phyloP scores from a whole-genome alignment of 495 filamentous ascomycete species.

The Tetracladium marchalianum region DNA sequence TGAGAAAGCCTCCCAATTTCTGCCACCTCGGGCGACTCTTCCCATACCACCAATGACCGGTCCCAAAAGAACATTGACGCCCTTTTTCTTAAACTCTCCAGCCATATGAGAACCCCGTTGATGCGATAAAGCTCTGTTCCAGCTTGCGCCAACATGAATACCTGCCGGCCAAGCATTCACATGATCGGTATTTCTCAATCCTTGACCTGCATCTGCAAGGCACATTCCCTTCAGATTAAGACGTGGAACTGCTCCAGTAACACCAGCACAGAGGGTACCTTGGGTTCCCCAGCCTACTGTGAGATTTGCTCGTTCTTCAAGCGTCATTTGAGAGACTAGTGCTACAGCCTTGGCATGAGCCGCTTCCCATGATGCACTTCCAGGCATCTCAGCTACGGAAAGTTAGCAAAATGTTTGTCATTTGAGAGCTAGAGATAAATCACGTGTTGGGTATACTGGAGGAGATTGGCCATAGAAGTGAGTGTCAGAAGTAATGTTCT shows the following conservation, averaged over 20 bases:
- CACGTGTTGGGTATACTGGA: conserved; percentile 44
- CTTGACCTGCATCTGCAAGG: conserved; percentile 53
- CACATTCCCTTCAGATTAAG: conserved; percentile 50
- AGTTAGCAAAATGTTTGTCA: background rate
- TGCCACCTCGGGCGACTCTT: conserved; percentile 37
- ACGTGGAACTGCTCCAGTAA: conserved; percentile 28
- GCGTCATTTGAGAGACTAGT: conserved; percentile 45
- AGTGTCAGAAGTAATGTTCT: conserved; percentile 30
- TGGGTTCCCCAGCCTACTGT: conserved; percentile 50
- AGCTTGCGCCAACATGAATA: conserved; percentile 37
- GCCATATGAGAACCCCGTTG: conserved; percentile 43
- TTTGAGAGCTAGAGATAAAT: conserved; percentile 2
- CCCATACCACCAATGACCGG: conserved; percentile 53
- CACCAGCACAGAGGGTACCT: background rate
- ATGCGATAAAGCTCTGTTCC: conserved; percentile 44
- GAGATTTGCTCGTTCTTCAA: conserved; percentile 53
- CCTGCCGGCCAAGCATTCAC: conserved; percentile 33
- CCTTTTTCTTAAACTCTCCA: conserved; percentile 48
- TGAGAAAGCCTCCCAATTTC: conserved; percentile 49
- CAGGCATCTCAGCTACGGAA: conserved; percentile 3
- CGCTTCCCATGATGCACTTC: conserved; percentile 31
- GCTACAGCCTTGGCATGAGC: conserved; percentile 38
- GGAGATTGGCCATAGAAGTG: conserved; percentile 48
- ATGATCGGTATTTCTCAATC: conserved; percentile 48
- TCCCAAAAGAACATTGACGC: conserved; percentile 56